phyloP scores from a whole-genome alignment of 225 moss, liverwort and hornwort species.

The Climacium dendroides region DNA sequence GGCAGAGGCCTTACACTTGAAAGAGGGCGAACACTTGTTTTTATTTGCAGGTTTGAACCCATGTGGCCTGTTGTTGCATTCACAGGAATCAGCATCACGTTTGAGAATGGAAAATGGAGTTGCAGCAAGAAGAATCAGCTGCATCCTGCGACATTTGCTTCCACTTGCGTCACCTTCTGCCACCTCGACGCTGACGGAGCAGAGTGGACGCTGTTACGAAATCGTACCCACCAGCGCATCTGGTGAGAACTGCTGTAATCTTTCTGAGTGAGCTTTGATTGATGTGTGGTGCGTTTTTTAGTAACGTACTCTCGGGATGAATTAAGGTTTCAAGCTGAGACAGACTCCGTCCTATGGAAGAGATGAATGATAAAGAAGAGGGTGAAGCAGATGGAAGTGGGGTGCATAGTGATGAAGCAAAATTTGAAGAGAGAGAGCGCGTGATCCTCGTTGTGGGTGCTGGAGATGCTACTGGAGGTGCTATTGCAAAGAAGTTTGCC shows the following conservation, averaged over 20 bases:
- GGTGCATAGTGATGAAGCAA: not conserved
- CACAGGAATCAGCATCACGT: not conserved
- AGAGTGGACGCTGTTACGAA: not conserved
- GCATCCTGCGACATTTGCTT: constrained; percentile 22
- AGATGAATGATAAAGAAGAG: not conserved
- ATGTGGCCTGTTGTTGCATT: not conserved
- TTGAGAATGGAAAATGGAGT: constrained; percentile 8
- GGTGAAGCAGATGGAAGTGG: not conserved
- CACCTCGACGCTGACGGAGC: not conserved
- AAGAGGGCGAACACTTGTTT: not conserved
- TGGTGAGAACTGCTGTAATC: not conserved
- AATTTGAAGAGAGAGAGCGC: not conserved
- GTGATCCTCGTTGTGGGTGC: constrained; percentile 65
- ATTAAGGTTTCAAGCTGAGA: not conserved
- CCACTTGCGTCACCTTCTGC: not conserved
- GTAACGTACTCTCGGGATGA: not conserved
- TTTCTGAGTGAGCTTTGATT: not conserved
- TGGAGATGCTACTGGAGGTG: constrained; percentile 60
- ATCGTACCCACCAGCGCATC: not conserved
- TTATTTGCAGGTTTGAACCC: not conserved
- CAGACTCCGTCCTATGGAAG: not conserved
- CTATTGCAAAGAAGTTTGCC: constrained; percentile 54
- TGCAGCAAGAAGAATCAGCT: constrained; percentile 6
- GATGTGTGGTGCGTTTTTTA: not conserved
- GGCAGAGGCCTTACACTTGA: not conserved